A percentile compares a stretch with the other conserved stretches of the same genome.
phyloP scores from a whole-genome alignment of 2,329 filamentous ascomycete species.

The Graphilbum ipis-grandicollis region DNA sequence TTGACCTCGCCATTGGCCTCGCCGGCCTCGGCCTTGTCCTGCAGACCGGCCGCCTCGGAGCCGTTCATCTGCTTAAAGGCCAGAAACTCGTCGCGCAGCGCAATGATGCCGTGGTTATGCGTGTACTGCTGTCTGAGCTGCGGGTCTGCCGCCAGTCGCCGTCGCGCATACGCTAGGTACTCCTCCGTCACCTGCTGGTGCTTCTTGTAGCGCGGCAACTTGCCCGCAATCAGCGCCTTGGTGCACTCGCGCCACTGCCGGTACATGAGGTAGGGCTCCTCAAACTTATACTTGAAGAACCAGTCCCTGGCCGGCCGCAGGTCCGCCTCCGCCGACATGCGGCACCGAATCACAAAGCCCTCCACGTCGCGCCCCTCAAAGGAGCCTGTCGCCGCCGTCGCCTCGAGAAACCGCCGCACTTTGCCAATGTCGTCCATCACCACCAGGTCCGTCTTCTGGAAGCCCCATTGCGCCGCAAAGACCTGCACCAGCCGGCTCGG shows the following conservation, averaged over 20 bases:
- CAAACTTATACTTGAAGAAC: slow-evolving; percentile 99
- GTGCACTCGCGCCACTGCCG: slow-evolving; percentile 97
- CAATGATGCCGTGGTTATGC: slow-evolving; percentile 87
- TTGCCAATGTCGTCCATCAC: slow-evolving; percentile 56
- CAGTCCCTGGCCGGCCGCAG: slow-evolving; percentile 58
- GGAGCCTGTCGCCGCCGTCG: slow-evolving; percentile 71
- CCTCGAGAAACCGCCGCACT: slow-evolving; percentile 68
- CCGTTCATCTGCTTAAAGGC: slow-evolving; percentile 70
- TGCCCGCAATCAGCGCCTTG: slow-evolving; percentile 66
- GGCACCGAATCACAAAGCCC: slow-evolving; percentile 91
- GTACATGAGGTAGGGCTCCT: slow-evolving; percentile 97
- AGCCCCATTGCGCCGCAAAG: slow-evolving; percentile 87
- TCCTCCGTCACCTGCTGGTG: slow-evolving; percentile 80
- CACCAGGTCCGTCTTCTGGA: slow-evolving; percentile 72
- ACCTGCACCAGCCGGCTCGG: slow-evolving; percentile 66
- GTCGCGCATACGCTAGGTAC: slow-evolving; percentile 69
- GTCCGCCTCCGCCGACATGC: slow-evolving; percentile 35
- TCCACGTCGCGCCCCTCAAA: slow-evolving; percentile 88
- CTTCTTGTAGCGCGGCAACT: slow-evolving; percentile 63
- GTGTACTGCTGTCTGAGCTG: slow-evolving; percentile 55
- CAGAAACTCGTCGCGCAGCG: slow-evolving; percentile 75
- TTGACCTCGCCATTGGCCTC: slow-evolving; percentile 19
- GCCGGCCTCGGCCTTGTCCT: slow-evolving; percentile 20
- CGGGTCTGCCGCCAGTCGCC: slow-evolving; percentile 51
- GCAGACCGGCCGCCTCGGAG: slow-evolving; percentile 68